These are phyloP conservation scores for Quercus agrifolia DNA, from an alignment of 306 rosid species.

Conservation along the genomic window DNA sequence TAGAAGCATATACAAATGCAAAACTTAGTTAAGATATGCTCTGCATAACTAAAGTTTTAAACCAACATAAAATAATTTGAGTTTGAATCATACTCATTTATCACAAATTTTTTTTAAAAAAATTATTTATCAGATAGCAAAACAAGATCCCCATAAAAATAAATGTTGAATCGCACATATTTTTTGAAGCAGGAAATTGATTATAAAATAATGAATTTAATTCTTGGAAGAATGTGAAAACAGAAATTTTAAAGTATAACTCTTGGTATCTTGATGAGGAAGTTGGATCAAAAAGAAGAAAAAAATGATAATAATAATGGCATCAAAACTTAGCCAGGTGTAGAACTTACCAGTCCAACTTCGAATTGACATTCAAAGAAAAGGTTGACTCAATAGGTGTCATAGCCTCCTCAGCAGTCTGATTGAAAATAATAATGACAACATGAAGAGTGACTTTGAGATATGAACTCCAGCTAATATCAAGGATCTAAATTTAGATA, in stretches of 20 bases:
- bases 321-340: neutral
- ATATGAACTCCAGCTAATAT: conserved; percentile 5
- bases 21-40: too few species aligned
- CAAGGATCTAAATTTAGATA: neutral
- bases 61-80: neutral
- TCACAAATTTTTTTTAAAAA: neutral
- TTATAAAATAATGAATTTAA: neutral
- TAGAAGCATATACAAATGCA: too few species aligned
- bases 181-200: neutral
- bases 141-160: neutral
- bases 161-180: neutral
- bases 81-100: neutral
- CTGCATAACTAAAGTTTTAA: neutral
- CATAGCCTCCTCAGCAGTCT: conserved; percentile 98
- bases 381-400: conserved; percentile 96
- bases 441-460: neutral
- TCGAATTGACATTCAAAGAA: conserved; percentile 88
- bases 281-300: neutral
- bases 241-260: neutral
- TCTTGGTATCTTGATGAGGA: neutral
- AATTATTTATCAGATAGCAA: neutral
- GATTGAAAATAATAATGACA: conserved; percentile 19
- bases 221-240: neutral
- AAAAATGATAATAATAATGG: neutral
- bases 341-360: conserved; percentile 81